A percentile compares a stretch with the other conserved stretches of the same genome.
Conservation (phyloP, 768 basidiomycete genomes). For the Mycena kentingensis region DNA sequence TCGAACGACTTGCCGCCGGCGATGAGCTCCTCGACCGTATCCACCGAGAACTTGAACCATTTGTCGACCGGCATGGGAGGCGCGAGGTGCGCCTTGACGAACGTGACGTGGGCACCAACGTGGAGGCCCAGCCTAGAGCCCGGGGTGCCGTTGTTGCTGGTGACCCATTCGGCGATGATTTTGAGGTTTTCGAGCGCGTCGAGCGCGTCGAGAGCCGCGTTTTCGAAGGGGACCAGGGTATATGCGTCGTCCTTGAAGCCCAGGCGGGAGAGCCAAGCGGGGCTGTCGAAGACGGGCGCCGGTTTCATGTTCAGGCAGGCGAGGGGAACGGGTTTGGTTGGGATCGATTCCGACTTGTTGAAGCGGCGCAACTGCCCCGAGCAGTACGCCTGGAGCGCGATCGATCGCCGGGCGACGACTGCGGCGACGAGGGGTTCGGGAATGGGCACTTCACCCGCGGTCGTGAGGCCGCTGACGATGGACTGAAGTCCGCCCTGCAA, state of each 20-base stretch:
- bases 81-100: background rate
- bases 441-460: too few species aligned
- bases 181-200: background rate
- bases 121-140: background rate
- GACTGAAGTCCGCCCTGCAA: too few species aligned
- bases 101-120: background rate
- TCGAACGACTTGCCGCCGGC: too few species aligned
- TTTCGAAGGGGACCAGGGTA: background rate
- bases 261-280: background rate
- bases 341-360: background rate
- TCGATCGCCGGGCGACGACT: too few species aligned
- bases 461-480: too few species aligned
- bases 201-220: background rate
- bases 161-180: background rate
- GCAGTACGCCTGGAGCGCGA: constrained; percentile 24
- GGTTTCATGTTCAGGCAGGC: background rate
- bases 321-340: background rate
- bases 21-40: too few species aligned
- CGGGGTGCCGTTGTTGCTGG: background rate
- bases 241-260: too few species aligned
- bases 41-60: background rate
- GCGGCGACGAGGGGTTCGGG: too few species aligned
- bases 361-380: background rate
- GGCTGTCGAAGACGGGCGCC: background rate
- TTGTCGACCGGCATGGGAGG: background rate